Evolutionary conservation across 148 eudicot species (phyloP).

Genomic region (Dysphania ambrosioides): DNA sequence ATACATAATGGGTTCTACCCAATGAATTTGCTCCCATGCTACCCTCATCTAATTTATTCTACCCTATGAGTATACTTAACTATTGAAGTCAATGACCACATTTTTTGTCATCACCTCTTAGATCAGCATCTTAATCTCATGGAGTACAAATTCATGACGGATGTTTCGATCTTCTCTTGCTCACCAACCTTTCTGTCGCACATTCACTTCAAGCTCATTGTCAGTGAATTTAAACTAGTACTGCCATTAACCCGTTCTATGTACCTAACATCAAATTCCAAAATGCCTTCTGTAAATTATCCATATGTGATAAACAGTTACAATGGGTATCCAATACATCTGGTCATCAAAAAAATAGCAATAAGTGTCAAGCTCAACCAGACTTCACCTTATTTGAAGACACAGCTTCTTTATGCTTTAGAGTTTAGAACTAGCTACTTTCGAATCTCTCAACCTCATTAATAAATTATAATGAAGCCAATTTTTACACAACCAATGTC

Average conservation of each 20-base stretch:
- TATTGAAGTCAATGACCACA: neutral
- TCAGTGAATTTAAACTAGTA: neutral
- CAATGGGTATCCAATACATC: neutral
- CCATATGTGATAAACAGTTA: neutral
- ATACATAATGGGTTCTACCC: neutral
- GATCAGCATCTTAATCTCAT: neutral
- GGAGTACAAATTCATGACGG: neutral
- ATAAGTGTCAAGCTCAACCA: neutral
- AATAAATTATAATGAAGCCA: neutral
- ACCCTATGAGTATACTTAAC: neutral
- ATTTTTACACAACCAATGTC: neutral
- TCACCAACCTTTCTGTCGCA: neutral
- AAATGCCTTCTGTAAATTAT: neutral
- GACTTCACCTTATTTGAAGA: neutral
- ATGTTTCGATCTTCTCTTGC: neutral
- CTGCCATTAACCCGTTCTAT: neutral
- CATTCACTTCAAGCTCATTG: neutral
- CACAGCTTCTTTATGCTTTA: neutral
- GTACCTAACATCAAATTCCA: neutral
- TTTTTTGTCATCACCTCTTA: neutral
- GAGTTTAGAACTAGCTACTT: neutral
- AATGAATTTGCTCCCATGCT: neutral
- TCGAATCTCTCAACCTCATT: neutral
- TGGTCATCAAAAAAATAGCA: neutral
- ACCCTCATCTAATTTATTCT: neutral